Evolutionary conservation across 2,329 filamentous ascomycete species (phyloP).

Genomic region (Eutypa lata): DNA sequence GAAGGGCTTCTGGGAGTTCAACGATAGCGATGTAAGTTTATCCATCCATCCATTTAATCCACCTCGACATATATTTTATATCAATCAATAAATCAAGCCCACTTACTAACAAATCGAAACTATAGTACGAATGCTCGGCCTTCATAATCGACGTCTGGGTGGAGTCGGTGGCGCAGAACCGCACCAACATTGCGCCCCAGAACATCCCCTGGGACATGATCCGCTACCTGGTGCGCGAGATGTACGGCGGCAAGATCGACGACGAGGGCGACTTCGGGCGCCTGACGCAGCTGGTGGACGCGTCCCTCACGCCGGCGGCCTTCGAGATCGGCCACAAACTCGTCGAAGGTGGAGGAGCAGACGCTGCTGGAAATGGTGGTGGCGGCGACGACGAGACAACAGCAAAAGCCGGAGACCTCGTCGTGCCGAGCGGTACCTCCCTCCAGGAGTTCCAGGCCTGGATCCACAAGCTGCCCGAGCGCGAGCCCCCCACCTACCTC

Average conservation of each 20-base stretch:
- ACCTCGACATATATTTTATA: too few species aligned
- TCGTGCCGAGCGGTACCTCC: conserved; percentile 75
- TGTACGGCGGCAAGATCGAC: conserved; percentile 97
- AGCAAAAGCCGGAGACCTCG: conserved; percentile 43
- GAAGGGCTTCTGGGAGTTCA: conserved; percentile 99
- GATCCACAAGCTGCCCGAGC: conserved; percentile 89
- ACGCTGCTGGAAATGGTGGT: conserved; percentile 49
- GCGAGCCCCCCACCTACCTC: conserved; percentile 92
- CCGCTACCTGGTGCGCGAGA: conserved; percentile 84
- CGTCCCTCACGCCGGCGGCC: conserved; percentile 79
- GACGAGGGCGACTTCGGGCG: conserved; percentile 78
- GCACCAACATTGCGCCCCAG: conserved; percentile 87
- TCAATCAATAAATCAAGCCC: neutral
- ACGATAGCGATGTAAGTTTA: conserved; percentile 89
- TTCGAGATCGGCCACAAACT: conserved; percentile 93
- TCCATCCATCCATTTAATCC: neutral
- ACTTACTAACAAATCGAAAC: conserved; percentile 18
- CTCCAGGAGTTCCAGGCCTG: conserved; percentile 85
- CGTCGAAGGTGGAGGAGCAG: conserved; percentile 59
- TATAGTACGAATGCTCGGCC: conserved; percentile 94
- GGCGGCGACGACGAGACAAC: conserved; percentile 28
- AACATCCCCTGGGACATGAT: conserved; percentile 98
- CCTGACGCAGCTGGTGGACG: conserved; percentile 69
- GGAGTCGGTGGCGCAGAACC: conserved; percentile 74
- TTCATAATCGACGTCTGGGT: conserved; percentile 97